Evolutionary conservation across 2,329 filamentous ascomycete species (phyloP).

Genomic region (Sporothrix protearum): DNA sequence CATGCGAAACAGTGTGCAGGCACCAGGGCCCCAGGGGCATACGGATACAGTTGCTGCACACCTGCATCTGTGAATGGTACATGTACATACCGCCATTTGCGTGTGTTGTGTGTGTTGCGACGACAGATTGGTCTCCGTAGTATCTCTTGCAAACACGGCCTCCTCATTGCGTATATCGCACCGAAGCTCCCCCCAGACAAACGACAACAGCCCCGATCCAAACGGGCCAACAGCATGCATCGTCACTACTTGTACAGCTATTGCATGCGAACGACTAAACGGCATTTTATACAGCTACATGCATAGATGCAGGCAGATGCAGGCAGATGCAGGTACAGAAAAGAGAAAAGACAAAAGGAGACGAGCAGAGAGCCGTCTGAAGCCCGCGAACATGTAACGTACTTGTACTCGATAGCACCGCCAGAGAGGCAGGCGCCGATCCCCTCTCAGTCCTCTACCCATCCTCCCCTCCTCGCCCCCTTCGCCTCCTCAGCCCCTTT

Average conservation of each 20-base stretch:
- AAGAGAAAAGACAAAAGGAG: too few relatives aligned
- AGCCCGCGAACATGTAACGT: background rate
- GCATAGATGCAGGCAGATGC: too few relatives aligned
- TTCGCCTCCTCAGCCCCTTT: background rate
- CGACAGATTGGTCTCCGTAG: background rate
- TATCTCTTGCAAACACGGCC: background rate
- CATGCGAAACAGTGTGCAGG: slow-evolving; percentile 1
- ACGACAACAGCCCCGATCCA: background rate
- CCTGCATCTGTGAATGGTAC: background rate
- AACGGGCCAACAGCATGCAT: background rate
- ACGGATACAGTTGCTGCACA: background rate
- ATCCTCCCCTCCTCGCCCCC: background rate
- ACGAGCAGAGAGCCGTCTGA: background rate
- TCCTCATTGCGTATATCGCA: too few relatives aligned
- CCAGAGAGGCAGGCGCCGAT: slow-evolving; percentile 7
- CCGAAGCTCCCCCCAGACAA: background rate
- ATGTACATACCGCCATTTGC: background rate
- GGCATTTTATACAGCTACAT: too few relatives aligned
- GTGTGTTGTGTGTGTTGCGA: background rate
- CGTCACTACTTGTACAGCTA: background rate
- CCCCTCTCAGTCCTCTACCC: background rate
- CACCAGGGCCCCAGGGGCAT: background rate
- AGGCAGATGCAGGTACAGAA: too few relatives aligned
- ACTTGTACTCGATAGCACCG: background rate
- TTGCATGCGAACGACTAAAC: too few relatives aligned